Evolutionary conservation across 768 basidiomycete species (phyloP), one percentile per base, ranked within the genome.

Genomic region (Lactifluus subvellereus): DNA sequence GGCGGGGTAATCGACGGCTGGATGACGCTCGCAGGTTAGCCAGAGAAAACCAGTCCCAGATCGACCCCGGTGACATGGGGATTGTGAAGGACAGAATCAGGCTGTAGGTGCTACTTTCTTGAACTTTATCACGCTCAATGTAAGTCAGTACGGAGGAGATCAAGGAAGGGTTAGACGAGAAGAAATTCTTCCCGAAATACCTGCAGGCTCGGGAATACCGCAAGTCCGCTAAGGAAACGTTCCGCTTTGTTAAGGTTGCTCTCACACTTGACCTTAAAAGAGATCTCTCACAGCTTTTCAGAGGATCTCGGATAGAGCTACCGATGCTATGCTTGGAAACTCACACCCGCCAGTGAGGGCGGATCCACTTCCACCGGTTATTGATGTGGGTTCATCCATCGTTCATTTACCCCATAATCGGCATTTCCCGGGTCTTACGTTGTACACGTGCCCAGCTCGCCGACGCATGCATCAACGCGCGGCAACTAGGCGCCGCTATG

Each of bases 131-230:
- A 18, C n/a, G 32, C 22, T 50, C 27, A 49, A 54, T 0, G 38
- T 13, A 13, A 20, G 9, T 40, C 7, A 59, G 57, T 9, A 10
- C 62, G 11, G 4, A n/a, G 27, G 62, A 64, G 32, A 42, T 37
- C 20, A 59, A 20, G 37, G 6, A 0, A 11, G 57, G 62, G 32
- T 33, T 64, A 16, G 52, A 45, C 3, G 35, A 30, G 27, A 64
- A 42, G 22, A 54, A 14, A 22, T 47, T 52, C n/a, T 1, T 64
- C 14, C 9, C 57, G 13, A 54, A 18, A 43, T 63, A 22, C 38
- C 22, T 59, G n/a, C 57, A 59, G 38, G 57, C 57, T 3, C 51
- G 47, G 4, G 57, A 59, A 49, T 64, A 37, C 38, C 14, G 20
- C 22, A 64, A 49, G 30, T 2, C 35, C 1, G 30, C 62, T 2